Base-by-base conservation (phyloP, 2,329 filamentous ascomycete species). In the Lomentospora prolificans region DNA sequence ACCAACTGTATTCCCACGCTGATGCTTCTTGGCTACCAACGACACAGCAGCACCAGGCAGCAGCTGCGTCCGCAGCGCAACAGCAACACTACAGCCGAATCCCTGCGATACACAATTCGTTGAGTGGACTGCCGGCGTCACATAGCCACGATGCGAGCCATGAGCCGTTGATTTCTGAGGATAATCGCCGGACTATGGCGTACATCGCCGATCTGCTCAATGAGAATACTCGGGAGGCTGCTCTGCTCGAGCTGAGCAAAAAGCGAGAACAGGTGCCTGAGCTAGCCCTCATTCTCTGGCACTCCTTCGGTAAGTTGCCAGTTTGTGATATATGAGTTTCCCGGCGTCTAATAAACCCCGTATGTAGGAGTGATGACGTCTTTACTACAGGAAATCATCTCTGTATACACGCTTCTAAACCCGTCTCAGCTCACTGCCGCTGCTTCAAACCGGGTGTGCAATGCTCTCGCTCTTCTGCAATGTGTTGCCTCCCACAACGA, bases 191-290 rank as follows among this genome's bases (percentile, higher is more conserved):
- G 61, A 94, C 95, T n/a, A 83, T 96, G 71, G 85, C 85, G 60
- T 96, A 90, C 78, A 94, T 96, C 60, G 89, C 91, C 55, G 91
- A 96, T 69, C 79, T 96, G 57, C 80, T 97, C 67, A 92, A 90
- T 69, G 88, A 91, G 61, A 84, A 80, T 64, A 91, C 90, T 27
- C 82, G 94, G 60, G 94, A 97, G 75, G 86, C 89, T 3, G 94
- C 94, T 52, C 78, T 99, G 55, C 79, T 99, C 66, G 94, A 99
- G 71, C 79, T 99, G 53, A 97, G 92, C 75, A 99, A 99, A 78
- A 99, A 99, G 80, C 80, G 94, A 57, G 94, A 99, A 72, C 94
- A 97, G 72, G 94, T 99, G 14, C 92, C 94, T 0, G 94, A 99
- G 74, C 77, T 99, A 58, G 94, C 94, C 50, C 76, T 99, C 64